These are phyloP conservation scores for Echinochloa phyllopogon DNA, from an alignment of 176 grass and related monocot species.

Conservation along the genomic window DNA sequence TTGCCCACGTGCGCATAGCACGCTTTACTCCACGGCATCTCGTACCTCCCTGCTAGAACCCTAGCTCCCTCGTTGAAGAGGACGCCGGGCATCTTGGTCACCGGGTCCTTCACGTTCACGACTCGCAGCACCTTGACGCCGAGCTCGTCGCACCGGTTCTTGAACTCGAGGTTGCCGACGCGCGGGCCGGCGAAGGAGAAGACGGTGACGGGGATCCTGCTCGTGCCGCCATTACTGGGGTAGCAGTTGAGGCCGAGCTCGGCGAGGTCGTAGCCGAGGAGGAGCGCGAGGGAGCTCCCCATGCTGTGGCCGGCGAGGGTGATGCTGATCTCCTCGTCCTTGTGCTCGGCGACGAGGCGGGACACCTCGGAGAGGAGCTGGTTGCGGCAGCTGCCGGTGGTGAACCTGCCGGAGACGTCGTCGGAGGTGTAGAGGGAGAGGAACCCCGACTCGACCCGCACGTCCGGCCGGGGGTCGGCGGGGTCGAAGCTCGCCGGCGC, in stretches of 20 bases:
- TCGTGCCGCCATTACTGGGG: not conserved
- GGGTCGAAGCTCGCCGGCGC: conserved; percentile 65
- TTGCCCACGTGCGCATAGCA: conserved; percentile 84
- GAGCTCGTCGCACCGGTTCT: conserved; percentile 68
- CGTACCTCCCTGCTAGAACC: conserved; percentile 39
- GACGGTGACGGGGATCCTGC: conserved; percentile 59
- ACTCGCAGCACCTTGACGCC: conserved; percentile 81
- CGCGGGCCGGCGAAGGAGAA: conserved; percentile 78
- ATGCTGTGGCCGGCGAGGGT: conserved; percentile 84
- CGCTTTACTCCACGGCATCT: conserved; percentile 64
- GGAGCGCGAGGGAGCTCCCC: conserved; percentile 76
- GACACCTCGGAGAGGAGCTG: conserved; percentile 68
- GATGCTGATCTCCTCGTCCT: conserved; percentile 60
- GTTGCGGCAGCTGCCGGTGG: conserved; percentile 63
- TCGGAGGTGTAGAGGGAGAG: conserved; percentile 82
- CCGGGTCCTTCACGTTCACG: conserved; percentile 64
- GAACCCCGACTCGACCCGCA: conserved; percentile 70
- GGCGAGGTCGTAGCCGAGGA: conserved; percentile 78
- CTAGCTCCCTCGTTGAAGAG: conserved; percentile 65
- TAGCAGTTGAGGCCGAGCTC: conserved; percentile 62
- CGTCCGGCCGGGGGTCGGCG: conserved; percentile 52
- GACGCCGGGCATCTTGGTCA: conserved; percentile 72
- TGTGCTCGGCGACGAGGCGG: conserved; percentile 43
- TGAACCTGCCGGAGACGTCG: conserved; percentile 53
- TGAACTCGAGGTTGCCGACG: conserved; percentile 72